A percentile compares a stretch with the other conserved stretches of the same genome.
These are phyloP conservation scores for Scleromitrula shiraiana DNA, from an alignment of 2,329 filamentous ascomycete species.

Conservation along the genomic window DNA sequence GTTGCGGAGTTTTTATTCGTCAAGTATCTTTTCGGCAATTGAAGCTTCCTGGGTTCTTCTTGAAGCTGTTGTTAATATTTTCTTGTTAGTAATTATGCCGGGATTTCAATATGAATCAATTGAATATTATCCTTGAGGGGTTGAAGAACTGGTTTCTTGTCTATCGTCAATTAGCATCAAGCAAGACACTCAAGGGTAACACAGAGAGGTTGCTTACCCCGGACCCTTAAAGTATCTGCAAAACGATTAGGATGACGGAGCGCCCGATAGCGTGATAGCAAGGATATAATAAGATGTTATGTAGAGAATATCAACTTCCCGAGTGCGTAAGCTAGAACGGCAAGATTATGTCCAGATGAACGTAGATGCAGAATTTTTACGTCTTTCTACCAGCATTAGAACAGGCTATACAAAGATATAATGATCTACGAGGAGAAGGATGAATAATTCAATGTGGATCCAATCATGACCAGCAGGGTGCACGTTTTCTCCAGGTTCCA, in stretches of 20 bases:
- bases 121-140: conserved; percentile 5
- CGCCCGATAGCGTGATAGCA: conserved; percentile 4
- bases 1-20: conserved; percentile 1
- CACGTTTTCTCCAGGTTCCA: conserved; percentile 12
- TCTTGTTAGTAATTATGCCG: conserved; percentile 5
- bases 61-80: not conserved
- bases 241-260: conserved; percentile 8
- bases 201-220: not conserved
- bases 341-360: too few relatives aligned
- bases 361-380: too few relatives aligned
- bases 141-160: conserved; percentile 1
- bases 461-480: not conserved
- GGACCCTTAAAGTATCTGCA: not conserved
- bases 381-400: not conserved
- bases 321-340: too few relatives aligned
- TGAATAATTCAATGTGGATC: not conserved
- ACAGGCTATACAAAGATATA: not conserved
- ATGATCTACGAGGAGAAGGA: not conserved
- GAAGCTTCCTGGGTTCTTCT: not conserved
- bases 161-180: too few relatives aligned
- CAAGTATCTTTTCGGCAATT: conserved; percentile 9
- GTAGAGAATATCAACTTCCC: too few relatives aligned
- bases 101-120: conserved; percentile 6
- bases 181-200: not conserved
- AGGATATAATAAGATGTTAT: not conserved